A percentile compares a stretch with the other conserved stretches of the same genome.
phyloP scores from a whole-genome alignment of 2,329 filamentous ascomycete genomes.

The Alternaria triticina region DNA sequence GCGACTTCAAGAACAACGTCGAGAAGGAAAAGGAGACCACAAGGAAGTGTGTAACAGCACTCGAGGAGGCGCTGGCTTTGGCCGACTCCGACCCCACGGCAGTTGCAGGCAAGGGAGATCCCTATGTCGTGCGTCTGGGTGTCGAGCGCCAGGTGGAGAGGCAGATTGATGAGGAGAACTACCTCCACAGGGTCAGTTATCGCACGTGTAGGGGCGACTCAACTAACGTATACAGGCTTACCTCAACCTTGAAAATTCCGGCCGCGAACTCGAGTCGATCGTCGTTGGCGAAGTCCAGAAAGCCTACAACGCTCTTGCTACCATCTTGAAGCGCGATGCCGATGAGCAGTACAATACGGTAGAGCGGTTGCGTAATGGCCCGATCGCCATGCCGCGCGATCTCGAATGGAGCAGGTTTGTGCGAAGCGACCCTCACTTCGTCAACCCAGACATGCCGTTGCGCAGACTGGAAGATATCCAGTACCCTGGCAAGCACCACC shows the following conservation, averaged over 20 bases:
- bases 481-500: conserved; percentile 89
- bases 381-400: conserved; percentile 92
- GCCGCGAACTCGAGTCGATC: conserved; percentile 92
- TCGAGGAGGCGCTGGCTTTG: conserved; percentile 83
- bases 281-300: conserved; percentile 98
- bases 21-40: conserved; percentile 93
- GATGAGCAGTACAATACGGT: conserved; percentile 79
- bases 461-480: conserved; percentile 81
- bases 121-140: conserved; percentile 82
- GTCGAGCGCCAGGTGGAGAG: conserved; percentile 91
- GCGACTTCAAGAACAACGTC: conserved; percentile 96
- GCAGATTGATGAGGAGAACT: conserved; percentile 97
- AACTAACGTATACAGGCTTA: conserved; percentile 69
- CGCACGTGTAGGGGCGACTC: conserved; percentile 6
- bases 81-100: conserved; percentile 77
- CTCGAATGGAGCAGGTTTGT: conserved; percentile 89
- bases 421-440: conserved; percentile 79
- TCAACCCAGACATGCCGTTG: conserved; percentile 81
- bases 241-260: conserved; percentile 90
- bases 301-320: conserved; percentile 91
- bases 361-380: conserved; percentile 81
- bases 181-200: conserved; percentile 78
- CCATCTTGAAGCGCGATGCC: conserved; percentile 88
- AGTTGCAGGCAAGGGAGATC: conserved; percentile 86
- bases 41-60: conserved; percentile 74